These are phyloP conservation scores for Phaeotremella fagi DNA, from an alignment of 768 basidiomycete species.

Conservation along the genomic window DNA sequence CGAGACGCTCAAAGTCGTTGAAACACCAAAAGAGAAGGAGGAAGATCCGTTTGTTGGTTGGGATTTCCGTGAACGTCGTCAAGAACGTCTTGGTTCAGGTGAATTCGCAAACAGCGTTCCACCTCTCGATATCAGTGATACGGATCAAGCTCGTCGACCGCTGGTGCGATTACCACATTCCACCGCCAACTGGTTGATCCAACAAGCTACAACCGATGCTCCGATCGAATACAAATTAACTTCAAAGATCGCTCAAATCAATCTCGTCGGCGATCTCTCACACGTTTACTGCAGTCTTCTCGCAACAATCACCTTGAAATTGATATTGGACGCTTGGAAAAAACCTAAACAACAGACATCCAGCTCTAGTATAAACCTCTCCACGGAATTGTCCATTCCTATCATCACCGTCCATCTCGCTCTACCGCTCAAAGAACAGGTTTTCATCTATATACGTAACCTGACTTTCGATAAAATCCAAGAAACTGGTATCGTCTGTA, in stretches of 20 bases:
- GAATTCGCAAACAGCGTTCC: slow-evolving; percentile 25
- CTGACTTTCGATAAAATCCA: slow-evolving; percentile 5
- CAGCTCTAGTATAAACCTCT: slow-evolving; percentile 44
- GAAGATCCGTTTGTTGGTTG: slow-evolving; percentile 24
- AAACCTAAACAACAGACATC: slow-evolving; percentile 25
- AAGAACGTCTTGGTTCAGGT: slow-evolving; percentile 3
- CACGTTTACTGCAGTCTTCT: slow-evolving; percentile 68
- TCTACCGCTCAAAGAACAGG: slow-evolving; percentile 48
- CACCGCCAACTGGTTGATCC: slow-evolving; percentile 14
- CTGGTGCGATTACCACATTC: slow-evolving; percentile 9
- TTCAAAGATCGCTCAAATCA: slow-evolving; percentile 10
- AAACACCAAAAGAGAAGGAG: slow-evolving; percentile 1
- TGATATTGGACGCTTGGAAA: slow-evolving; percentile 47
- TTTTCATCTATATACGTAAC: slow-evolving; percentile 36
- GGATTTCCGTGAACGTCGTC: slow-evolving; percentile 15
- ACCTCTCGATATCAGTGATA: slow-evolving; percentile 25
- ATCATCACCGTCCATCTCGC: slow-evolving; percentile 35
- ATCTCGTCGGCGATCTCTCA: slow-evolving; percentile 51
- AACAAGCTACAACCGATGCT: slow-evolving; percentile 10
- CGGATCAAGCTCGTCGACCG: slow-evolving; percentile 29
- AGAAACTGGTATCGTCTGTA: slow-evolving; percentile 49
- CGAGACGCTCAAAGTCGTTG: slow-evolving; percentile 6
- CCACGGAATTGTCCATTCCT: slow-evolving; percentile 39
- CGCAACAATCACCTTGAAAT: slow-evolving; percentile 56
- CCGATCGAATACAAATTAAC: slow-evolving; percentile 15